phyloP scores from a whole-genome alignment of 2,329 filamentous ascomycete genomes.

The Xylariaceae sp. region DNA sequence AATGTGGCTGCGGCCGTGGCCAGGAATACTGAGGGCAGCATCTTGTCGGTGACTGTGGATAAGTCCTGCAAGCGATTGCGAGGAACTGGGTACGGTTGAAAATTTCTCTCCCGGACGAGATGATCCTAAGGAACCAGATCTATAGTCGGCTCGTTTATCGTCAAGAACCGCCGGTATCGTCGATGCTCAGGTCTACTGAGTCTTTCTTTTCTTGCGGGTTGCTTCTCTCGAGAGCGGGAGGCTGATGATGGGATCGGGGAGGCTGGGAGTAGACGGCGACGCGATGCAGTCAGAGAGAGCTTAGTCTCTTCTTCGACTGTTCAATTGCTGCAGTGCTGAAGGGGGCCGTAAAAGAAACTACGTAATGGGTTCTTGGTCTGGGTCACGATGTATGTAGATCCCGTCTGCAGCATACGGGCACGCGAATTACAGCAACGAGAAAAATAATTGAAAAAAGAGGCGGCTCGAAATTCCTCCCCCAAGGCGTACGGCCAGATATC shows the following conservation, averaged over 20 bases:
- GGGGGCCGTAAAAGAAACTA: not conserved
- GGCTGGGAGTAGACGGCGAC: not conserved
- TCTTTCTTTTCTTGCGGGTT: not conserved
- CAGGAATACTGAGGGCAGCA: conserved; percentile 44
- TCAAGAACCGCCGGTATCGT: not conserved
- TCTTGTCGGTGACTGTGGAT: conserved; percentile 27
- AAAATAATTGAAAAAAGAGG: conserved; percentile 6
- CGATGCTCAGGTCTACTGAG: not conserved
- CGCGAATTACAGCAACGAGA: not conserved
- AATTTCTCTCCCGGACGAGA: not conserved
- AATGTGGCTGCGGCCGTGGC: conserved; percentile 44
- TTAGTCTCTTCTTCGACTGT: not conserved
- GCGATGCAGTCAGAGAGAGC: not conserved
- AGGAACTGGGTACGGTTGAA: not conserved
- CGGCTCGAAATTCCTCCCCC: conserved; percentile 8
- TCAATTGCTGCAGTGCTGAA: not conserved
- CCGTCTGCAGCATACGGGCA: conserved; percentile 1
- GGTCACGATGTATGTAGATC: not conserved
- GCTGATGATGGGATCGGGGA: too few species aligned
- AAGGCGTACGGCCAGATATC: conserved; percentile 13
- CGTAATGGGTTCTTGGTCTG: not conserved
- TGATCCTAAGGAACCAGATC: not conserved
- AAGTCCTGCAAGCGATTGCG: not conserved
- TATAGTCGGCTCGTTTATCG: not conserved
- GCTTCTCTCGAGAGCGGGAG: not conserved